Evolutionary conservation across 148 eudicot species (phyloP), one percentile per base, ranked within the genome.

Genomic region (Nepenthes gracilis): DNA sequence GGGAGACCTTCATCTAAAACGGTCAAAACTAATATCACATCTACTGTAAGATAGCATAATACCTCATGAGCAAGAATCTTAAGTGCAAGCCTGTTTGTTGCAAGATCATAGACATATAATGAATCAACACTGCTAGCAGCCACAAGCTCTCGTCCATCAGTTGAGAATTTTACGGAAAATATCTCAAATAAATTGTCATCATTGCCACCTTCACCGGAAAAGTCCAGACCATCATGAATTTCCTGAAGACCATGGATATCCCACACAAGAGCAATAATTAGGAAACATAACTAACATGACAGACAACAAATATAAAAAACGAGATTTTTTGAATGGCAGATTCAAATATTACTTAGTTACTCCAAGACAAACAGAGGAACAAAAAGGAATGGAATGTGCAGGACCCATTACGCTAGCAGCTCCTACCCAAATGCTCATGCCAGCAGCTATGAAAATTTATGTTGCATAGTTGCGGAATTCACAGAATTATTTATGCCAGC

Each of bases 141-240:
- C 35, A 91, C 93, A 75, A 91, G 72, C 63, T 91, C 97, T 65
- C 78, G 79, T 59, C 97, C 97, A 77, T 91, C 92, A 50, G 65
- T 87, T 54, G 97, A 87, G 59, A 83, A 91, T 58, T 91, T 91
- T 37, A 91, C 81, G 59, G 97, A 85, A 59, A 91, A 91, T 40
- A 91, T 83, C 43, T 85, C 89, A 68, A 87, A 85, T n/a, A 74
- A 56, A 50, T 77, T 75, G 1, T 77, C 82, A 9, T 81, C 80
- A 43, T 75, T 73, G 47, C 75, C 81, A 60, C 61, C 67, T 34
- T 40, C 74, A 33, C 62, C 75, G 14, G 97, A 78, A 63, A 91
- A 85, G 65, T 85, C 82, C 67, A 91, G 73, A 55, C 87, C 96
- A 58, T 87, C 97, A 62, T 91, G 96, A 68, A 91, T 81, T 73